These are phyloP conservation scores for Starmera amethionina DNA, from an alignment of 805 yeast genomes.

Conservation along the genomic window DNA sequence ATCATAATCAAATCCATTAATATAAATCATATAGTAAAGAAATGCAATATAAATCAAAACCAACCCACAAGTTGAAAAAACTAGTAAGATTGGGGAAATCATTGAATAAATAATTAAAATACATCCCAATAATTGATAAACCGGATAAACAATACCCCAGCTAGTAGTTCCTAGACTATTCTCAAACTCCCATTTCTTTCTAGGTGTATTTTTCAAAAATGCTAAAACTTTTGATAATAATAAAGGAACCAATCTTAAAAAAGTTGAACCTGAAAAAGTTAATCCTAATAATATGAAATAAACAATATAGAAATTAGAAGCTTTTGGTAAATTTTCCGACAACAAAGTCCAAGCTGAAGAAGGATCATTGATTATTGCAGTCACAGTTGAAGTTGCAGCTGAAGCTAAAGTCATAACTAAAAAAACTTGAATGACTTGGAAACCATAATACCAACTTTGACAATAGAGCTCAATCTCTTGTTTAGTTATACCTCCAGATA, in stretches of 20 bases:
- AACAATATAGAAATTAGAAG: constrained; percentile 83
- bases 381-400: constrained; percentile 66
- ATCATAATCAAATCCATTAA: constrained; percentile 45
- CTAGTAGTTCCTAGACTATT: constrained; percentile 54
- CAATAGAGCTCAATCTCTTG: constrained; percentile 74
- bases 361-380: constrained; percentile 61
- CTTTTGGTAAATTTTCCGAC: constrained; percentile 72
- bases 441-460: constrained; percentile 83
- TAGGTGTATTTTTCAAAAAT: constrained; percentile 76
- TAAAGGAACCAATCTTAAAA: constrained; percentile 68
- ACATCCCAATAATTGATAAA: constrained; percentile 62
- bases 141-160: constrained; percentile 81
- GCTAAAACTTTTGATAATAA: constrained; percentile 66
- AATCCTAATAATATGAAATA: constrained; percentile 79
- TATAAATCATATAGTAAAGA: constrained; percentile 55
- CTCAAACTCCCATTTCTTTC: constrained; percentile 80
- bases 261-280: constrained; percentile 61
- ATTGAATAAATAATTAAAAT: constrained; percentile 69
- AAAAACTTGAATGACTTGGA: constrained; percentile 86
- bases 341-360: constrained; percentile 61
- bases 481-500: constrained; percentile 60
- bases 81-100: constrained; percentile 64
- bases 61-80: constrained; percentile 54
- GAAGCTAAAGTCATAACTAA: constrained; percentile 78
- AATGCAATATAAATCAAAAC: constrained; percentile 50